Conservation (phyloP, 2,329 filamentous ascomycete species). For the Colletotrichum magnum region DNA sequence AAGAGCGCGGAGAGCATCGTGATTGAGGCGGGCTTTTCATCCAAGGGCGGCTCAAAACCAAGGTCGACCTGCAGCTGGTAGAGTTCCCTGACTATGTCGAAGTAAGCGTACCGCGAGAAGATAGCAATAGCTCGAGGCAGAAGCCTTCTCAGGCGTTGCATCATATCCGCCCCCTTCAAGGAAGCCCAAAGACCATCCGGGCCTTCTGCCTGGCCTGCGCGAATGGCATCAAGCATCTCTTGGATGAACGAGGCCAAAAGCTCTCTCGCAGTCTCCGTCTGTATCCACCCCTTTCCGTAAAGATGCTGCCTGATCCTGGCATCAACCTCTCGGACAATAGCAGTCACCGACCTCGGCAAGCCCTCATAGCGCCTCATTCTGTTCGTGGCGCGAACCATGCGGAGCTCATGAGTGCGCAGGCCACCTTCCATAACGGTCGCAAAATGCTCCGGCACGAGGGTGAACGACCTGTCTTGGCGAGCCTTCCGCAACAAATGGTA, state of each 20-base stretch:
- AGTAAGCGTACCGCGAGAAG: slow-evolving; percentile 56
- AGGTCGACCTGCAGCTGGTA: slow-evolving; percentile 64
- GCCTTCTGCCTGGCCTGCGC: slow-evolving; percentile 2
- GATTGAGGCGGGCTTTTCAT: slow-evolving; percentile 49
- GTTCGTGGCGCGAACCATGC: slow-evolving; percentile 58
- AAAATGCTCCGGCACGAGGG: slow-evolving; percentile 64
- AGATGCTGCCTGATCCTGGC: slow-evolving; percentile 52
- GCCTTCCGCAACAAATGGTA: slow-evolving; percentile 62
- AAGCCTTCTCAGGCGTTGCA: slow-evolving; percentile 21
- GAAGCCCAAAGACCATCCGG: neutral
- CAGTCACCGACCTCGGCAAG: slow-evolving; percentile 52
- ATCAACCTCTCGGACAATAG: slow-evolving; percentile 47
- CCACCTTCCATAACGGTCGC: slow-evolving; percentile 67
- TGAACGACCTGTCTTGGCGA: slow-evolving; percentile 59
- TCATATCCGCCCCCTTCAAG: slow-evolving; percentile 10
- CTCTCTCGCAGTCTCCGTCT: slow-evolving; percentile 45
- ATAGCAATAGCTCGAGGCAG: slow-evolving; percentile 48
- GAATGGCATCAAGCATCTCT: slow-evolving; percentile 39
- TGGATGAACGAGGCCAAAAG: slow-evolving; percentile 48
- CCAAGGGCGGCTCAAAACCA: too few species aligned
- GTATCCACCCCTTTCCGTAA: neutral
- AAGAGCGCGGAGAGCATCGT: slow-evolving; percentile 76
- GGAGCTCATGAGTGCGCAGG: slow-evolving; percentile 59
- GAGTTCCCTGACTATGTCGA: slow-evolving; percentile 69
- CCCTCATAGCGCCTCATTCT: slow-evolving; percentile 59